Conservation (phyloP, 768 basidiomycete genomes). For the Macrolepiota fuliginosa region DNA sequence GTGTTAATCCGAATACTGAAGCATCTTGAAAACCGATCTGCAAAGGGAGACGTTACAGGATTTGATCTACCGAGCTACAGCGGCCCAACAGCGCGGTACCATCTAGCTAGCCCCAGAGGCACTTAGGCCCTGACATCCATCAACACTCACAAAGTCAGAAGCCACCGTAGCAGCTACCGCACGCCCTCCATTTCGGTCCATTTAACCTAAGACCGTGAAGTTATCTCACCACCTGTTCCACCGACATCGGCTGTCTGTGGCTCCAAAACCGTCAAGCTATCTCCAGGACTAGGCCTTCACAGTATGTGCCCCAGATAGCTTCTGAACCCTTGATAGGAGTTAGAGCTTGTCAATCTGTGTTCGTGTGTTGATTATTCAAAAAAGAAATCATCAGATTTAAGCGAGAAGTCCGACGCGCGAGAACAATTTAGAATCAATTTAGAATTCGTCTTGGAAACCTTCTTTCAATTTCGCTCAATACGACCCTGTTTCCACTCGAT, state of each 20-base stretch:
- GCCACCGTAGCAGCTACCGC: not conserved
- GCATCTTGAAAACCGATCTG: not conserved
- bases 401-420: not conserved
- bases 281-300: not conserved
- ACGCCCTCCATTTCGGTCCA: not conserved
- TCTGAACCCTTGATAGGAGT: constrained; percentile 6
- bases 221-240: not conserved
- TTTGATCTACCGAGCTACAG: not conserved
- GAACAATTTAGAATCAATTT: not conserved
- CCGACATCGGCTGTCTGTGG: constrained; percentile 2
- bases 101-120: not conserved
- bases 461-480: not conserved
- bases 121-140: not conserved
- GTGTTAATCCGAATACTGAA: not conserved
- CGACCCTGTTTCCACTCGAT: not conserved
- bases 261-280: not conserved
- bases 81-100: not conserved
- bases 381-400: not conserved
- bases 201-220: too few relatives aligned
- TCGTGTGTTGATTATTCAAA: not conserved
- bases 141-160: not conserved
- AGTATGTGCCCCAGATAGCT: not conserved
- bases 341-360: not conserved
- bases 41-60: not conserved
- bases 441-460: too few relatives aligned